phyloP scores from a whole-genome alignment of 2,329 filamentous ascomycete genomes.

The Aquanectria penicillioides region DNA sequence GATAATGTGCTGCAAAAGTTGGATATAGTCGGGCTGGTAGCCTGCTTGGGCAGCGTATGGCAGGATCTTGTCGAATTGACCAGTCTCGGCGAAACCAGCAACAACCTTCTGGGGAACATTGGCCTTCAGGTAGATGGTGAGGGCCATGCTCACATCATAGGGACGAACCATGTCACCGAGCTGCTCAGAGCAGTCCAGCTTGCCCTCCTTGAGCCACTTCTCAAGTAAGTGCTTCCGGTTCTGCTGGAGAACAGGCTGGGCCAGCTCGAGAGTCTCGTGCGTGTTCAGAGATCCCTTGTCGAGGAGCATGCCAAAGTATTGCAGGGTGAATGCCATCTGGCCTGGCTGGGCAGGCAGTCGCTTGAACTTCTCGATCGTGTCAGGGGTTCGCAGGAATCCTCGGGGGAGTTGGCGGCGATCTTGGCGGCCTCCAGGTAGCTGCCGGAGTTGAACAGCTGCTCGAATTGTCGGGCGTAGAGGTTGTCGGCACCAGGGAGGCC shows the following conservation, averaged over 20 bases:
- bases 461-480: conserved; percentile 92
- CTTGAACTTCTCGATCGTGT: conserved; percentile 98
- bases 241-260: conserved; percentile 90
- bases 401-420: conserved; percentile 96
- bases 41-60: conserved; percentile 86
- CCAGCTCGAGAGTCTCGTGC: conserved; percentile 93
- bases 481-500: conserved; percentile 94
- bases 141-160: conserved; percentile 87
- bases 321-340: conserved; percentile 92
- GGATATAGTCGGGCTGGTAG: conserved; percentile 96
- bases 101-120: conserved; percentile 94
- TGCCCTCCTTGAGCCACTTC: conserved; percentile 97
- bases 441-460: conserved; percentile 82
- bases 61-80: conserved; percentile 96
- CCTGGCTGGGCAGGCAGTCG: conserved; percentile 80
- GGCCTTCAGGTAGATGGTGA: conserved; percentile 90
- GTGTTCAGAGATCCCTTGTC: conserved; percentile 95
- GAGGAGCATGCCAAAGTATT: conserved; percentile 97
- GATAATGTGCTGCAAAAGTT: conserved; percentile 90
- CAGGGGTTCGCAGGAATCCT: conserved; percentile 91
- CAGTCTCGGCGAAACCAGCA: conserved; percentile 92
- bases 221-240: conserved; percentile 95
- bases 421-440: conserved; percentile 92
- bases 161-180: conserved; percentile 92
- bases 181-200: conserved; percentile 95